Percentiles rank a stretch among this genome's conserved stretches.
phyloP scores from a whole-genome alignment of 164 flowering plant genomes.

The Chloranthus sessilifolius region DNA sequence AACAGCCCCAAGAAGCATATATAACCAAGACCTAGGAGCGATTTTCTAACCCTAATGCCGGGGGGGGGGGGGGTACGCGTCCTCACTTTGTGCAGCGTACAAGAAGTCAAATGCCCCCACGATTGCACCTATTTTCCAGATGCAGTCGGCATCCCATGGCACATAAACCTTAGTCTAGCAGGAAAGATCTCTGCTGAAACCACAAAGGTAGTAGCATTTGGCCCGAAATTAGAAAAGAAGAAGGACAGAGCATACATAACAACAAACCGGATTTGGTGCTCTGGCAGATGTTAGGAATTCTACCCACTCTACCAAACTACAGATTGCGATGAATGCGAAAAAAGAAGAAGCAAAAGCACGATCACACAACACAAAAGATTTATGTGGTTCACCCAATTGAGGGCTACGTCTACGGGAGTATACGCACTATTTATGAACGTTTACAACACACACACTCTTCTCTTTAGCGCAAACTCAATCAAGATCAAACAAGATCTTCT shows the following conservation, averaged over 20 bases:
- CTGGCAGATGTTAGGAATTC: no score
- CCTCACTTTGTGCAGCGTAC: conserved; percentile 11
- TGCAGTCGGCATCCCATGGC: conserved; percentile 18
- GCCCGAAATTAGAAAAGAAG: conserved; percentile 17
- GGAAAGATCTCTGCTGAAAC: conserved; percentile 13
- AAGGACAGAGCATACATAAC: conserved; percentile 11
- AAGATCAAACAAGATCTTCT: no score
- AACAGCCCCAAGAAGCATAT: conserved; percentile 1
- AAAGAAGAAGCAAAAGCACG: no score
- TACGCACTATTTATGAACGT: no score
- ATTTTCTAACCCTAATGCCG: conserved; percentile 9
- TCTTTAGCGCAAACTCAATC: no score
- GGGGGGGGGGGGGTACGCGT: background rate
- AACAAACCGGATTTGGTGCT: conserved; percentile 12
- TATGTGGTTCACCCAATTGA: no score
- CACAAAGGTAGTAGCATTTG: conserved; percentile 12
- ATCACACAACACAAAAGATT: no score
- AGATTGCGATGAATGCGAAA: no score
- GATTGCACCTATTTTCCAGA: conserved; percentile 11
- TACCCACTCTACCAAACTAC: no score
- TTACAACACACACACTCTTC: no score
- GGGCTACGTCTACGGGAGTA: no score
- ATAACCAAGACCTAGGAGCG: conserved; percentile 8
- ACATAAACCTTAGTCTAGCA: conserved; percentile 14
- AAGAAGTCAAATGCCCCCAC: conserved; percentile 11